Evolutionary conservation across 306 rosid genomes (phyloP).

Genomic region (Castanea sativa): DNA sequence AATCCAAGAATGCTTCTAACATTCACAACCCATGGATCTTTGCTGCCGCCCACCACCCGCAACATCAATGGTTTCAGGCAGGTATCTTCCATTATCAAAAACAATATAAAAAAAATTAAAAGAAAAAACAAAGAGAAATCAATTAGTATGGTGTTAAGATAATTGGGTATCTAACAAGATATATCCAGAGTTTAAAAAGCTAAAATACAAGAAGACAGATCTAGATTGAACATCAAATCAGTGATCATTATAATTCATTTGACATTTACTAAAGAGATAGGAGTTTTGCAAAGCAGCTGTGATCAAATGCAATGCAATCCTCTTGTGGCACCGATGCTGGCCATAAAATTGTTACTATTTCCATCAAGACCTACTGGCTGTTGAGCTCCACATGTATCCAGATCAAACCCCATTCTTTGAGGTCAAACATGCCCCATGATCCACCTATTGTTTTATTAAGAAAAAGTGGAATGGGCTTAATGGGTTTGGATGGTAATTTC

Average conservation of each 20-base stretch:
- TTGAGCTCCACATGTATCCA: not conserved
- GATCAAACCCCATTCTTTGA: not conserved
- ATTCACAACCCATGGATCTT: slow-evolving; percentile 92
- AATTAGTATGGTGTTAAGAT: slow-evolving; percentile 2
- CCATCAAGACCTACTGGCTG: not conserved
- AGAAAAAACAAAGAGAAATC: not conserved
- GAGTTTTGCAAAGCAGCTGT: not conserved
- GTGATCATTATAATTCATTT: not conserved
- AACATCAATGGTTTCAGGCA: slow-evolving; percentile 86
- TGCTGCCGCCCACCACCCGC: slow-evolving; percentile 80
- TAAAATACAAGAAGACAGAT: not conserved
- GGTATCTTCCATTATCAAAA: slow-evolving; percentile 54
- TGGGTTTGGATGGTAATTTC: not conserved
- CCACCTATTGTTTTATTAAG: not conserved
- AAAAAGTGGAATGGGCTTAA: not conserved
- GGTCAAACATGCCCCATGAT: not conserved
- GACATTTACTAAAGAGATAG: not conserved
- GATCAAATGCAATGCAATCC: slow-evolving; percentile 2
- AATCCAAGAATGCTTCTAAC: slow-evolving; percentile 34
- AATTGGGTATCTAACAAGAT: not conserved
- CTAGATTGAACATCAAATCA: not conserved
- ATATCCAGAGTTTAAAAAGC: not conserved
- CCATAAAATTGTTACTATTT: not conserved
- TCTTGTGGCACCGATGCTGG: not conserved
- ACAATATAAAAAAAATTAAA: not conserved